Base-by-base conservation (phyloP, 2,329 filamentous ascomycete genomes). In the Xylaria sp. region DNA sequence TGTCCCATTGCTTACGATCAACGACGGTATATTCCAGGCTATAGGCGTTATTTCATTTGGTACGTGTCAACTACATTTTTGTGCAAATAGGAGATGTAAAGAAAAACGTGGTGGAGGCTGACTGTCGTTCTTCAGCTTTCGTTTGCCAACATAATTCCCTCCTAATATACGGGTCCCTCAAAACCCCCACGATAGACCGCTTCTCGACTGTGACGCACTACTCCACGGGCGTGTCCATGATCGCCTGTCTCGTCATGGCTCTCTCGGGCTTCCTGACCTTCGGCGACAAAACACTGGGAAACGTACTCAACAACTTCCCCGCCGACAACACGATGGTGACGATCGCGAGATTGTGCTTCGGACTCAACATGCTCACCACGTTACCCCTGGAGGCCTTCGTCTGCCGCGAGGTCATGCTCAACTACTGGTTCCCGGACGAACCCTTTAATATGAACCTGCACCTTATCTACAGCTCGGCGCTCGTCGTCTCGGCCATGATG, bases 21-120 rank as follows among this genome's bases (percentile, higher is more conserved):
- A 96, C 70, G 80, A 82, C 30, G 94, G 93, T 52, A 87, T 99
- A 60, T 95, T 97, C 70, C 92, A 97, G 74, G 93, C 94, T 19
- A 92, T 99, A 69, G 94, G 94, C 37, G 93, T 99, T 16, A 99
- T 99, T 68, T 97, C 94, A 3, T 99, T 99, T 74, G 92, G 90
- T 94, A 80, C 52, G 83, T 47, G 37, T 52, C 16, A 59, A 46
- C 44, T 51, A 58, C 44, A 23, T 52, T 35, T 6, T 34, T 51
- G 23, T 35, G 4, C 1, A n/a, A 4, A 11, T 2, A 10, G 23
- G 4, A 19, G 11, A 3, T 19, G 8, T n/a, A 2, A 6, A 8
- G 4, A 4, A n/a, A 16, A 11, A 52, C 3, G 30, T 50, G 53
- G 5, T 13, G 35, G 19, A 39, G 39, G 34, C 76, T 80, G 72